Conservation (phyloP, 139 green algal species). For the Monoraphidium neglectum region DNA sequence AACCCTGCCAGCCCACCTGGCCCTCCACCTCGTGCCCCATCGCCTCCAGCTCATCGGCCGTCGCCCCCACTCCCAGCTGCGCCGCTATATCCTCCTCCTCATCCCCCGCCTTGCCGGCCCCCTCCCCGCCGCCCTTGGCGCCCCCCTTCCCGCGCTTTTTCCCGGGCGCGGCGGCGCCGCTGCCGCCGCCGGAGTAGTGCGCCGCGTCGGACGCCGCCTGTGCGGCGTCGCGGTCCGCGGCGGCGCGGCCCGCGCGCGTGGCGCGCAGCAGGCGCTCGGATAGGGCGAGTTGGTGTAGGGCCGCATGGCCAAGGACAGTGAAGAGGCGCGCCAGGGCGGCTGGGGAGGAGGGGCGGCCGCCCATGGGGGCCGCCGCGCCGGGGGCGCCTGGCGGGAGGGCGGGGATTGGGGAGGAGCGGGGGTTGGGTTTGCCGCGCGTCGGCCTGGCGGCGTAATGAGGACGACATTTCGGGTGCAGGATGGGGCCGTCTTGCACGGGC, state of each 20-base stretch:
- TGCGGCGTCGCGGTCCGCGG: constrained; percentile 33
- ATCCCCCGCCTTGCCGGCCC: neutral
- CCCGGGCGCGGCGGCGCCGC: constrained; percentile 9
- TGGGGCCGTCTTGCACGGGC: too few relatives aligned
- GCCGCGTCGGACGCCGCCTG: constrained; percentile 54
- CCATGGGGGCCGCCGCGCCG: too few relatives aligned
- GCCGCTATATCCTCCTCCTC: constrained; percentile 68
- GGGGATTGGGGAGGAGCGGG: too few relatives aligned
- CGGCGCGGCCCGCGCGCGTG: constrained; percentile 50
- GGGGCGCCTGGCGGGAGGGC: too few relatives aligned
- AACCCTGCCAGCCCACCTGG: constrained; percentile 35
- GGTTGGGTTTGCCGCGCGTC: too few relatives aligned
- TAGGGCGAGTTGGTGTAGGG: constrained; percentile 79
- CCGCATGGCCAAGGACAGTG: constrained; percentile 80
- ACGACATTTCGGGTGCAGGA: too few relatives aligned
- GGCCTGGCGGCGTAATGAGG: too few relatives aligned
- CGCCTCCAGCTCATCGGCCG: constrained; percentile 71
- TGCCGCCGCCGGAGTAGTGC: constrained; percentile 8
- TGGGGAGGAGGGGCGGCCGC: neutral
- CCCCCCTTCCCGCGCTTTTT: too few relatives aligned
- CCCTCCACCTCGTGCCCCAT: constrained; percentile 58
- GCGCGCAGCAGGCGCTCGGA: constrained; percentile 63
- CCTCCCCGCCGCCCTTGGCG: neutral
- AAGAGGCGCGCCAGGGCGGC: constrained; percentile 62
- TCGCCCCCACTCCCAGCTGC: constrained; percentile 63